Evolutionary conservation across 2,329 filamentous ascomycete genomes (phyloP), one percentile per base, ranked within the genome.

Genomic region (Sarocladiaceae sp.): DNA sequence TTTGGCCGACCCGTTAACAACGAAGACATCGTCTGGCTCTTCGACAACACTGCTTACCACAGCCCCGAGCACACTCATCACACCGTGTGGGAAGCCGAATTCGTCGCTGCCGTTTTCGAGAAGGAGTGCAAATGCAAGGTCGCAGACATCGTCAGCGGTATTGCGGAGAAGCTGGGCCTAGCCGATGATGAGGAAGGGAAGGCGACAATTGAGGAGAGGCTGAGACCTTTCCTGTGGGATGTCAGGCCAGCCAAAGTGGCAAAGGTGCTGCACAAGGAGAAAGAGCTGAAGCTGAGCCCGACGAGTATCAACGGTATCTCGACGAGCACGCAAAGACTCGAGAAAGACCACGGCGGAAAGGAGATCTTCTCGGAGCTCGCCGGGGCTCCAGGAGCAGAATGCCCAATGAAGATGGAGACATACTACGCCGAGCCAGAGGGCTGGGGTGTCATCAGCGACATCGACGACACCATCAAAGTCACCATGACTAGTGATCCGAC

Each of bases 401-500:
- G 85, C 1, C 62, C 82, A 37, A 64, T 82, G 12, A 71, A 82
- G 36, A 84, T 88, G 77, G 79, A 80, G 55, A 96, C 90, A 0
- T 79, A 84, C 17, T 91, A 88, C 62, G 88, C 88, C 0, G 84
- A 82, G 17, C 81, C 86, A 0, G 82, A 87, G 46, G 92, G 93
- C 7, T 97, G 91, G 91, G 83, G 82, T 12, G 72, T 97, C 12
- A 84, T 97, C 57, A 50, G 47, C 31, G 47, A 97, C 61, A 82
- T 97, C 58, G 94, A 97, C 64, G 93, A 97, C 69, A 96, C 92
- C 0, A 96, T 97, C 74, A 97, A 97, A 70, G 74, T 92, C 58
- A 97, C 93, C 0, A 77, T 88, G 66, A 96, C 93, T 0, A 82
- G 85, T 39, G 86, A 89, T 48, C 85, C 90, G 0, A 77, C 87